These are phyloP conservation scores for Oxyria digyna DNA, from an alignment of 148 eudicot genomes.

Conservation along the genomic window DNA sequence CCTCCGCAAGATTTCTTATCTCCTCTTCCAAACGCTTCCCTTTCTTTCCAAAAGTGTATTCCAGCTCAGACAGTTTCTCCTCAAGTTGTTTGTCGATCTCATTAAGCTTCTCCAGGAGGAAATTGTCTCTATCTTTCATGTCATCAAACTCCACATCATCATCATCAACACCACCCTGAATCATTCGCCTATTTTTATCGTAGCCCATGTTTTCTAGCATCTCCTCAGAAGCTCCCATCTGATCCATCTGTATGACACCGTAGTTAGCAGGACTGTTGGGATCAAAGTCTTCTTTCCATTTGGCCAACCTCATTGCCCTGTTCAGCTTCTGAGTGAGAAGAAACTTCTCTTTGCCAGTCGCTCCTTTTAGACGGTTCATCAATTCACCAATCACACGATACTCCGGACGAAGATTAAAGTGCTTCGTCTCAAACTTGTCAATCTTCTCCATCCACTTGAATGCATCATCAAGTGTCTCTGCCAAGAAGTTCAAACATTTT, in stretches of 20 bases:
- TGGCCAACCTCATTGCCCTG: constrained; percentile 67
- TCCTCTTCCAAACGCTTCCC: constrained; percentile 85
- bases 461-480: constrained; percentile 69
- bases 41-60: constrained; percentile 84
- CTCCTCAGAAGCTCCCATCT: constrained; percentile 30
- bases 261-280: constrained; percentile 71
- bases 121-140: constrained; percentile 81
- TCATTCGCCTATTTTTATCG: constrained; percentile 31
- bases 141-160: constrained; percentile 67
- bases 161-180: constrained; percentile 23
- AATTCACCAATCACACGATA: constrained; percentile 83
- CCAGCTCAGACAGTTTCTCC: constrained; percentile 68
- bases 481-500: constrained; percentile 7
- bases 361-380: constrained; percentile 55
- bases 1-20: constrained; percentile 87
- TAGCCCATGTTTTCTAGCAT: constrained; percentile 22
- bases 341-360: constrained; percentile 85
- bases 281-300: constrained; percentile 69
- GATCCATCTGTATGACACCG: constrained; percentile 48
- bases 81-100: constrained; percentile 67
- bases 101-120: constrained; percentile 62
- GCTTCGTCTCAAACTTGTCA: constrained; percentile 70
- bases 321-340: constrained; percentile 79
- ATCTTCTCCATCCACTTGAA: constrained; percentile 53
- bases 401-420: constrained; percentile 50